phyloP scores from a whole-genome alignment of 768 basidiomycete genomes.

The Lactarius tabidus region DNA sequence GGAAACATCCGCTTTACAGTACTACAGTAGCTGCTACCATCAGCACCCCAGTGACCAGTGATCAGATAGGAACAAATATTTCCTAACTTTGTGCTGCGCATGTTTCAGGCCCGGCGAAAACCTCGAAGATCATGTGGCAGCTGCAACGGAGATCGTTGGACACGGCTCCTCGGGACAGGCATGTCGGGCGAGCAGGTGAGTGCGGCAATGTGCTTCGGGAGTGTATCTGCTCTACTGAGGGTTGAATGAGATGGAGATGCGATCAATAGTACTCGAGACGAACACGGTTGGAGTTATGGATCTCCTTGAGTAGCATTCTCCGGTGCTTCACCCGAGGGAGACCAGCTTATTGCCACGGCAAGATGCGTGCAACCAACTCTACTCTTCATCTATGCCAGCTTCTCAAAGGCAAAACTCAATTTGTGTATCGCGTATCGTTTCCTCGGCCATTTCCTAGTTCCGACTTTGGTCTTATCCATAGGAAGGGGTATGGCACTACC shows the following conservation, averaged over 20 bases:
- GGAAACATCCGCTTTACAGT: not conserved
- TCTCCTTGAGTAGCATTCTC: not conserved
- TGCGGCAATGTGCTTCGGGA: not conserved
- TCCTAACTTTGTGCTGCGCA: not conserved
- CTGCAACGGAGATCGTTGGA: not conserved
- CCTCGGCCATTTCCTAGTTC: not conserved
- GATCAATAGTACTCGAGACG: not conserved
- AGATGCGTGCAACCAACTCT: not conserved
- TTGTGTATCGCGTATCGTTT: not conserved
- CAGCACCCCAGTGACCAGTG: not conserved
- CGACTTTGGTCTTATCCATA: not conserved
- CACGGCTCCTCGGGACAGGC: slow-evolving; percentile 1
- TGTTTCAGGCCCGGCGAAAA: not conserved
- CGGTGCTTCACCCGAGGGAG: not conserved
- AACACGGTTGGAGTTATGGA: not conserved
- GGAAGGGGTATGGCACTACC: not conserved
- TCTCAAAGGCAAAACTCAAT: not conserved
- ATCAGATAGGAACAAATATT: not conserved
- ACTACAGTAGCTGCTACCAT: not conserved
- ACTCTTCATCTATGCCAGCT: not conserved
- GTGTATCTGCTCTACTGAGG: not conserved
- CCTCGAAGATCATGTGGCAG: not conserved
- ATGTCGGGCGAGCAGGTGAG: not conserved
- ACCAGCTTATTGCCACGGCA: not conserved
- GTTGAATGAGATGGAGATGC: not conserved